Evolutionary conservation across 352 stramenopile genomes (phyloP).

Genomic region (Phytophthora cactorum): DNA sequence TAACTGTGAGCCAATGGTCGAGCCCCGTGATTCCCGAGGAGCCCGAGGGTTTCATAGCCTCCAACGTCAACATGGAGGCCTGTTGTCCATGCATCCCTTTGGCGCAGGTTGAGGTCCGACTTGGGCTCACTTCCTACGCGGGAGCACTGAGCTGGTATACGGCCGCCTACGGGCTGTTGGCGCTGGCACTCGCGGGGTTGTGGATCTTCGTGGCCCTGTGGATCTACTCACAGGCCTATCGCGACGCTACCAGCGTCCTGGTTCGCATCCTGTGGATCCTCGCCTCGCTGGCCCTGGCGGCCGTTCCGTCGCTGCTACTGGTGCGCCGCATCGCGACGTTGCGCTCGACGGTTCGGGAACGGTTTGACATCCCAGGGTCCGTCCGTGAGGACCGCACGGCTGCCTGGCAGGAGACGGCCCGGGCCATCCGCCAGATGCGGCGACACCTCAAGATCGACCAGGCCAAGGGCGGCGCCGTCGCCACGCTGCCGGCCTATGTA

Average conservation of each 20-base stretch:
- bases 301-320: slow-evolving; percentile 30
- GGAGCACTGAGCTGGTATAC: slow-evolving; percentile 29
- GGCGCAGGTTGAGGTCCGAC: slow-evolving; percentile 38
- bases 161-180: slow-evolving; percentile 21
- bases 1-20: slow-evolving; percentile 37
- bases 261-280: slow-evolving; percentile 19
- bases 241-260: slow-evolving; percentile 17
- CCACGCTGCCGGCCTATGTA: slow-evolving; percentile 37
- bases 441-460: slow-evolving; percentile 44
- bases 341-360: slow-evolving; percentile 26
- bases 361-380: slow-evolving; percentile 44
- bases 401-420: slow-evolving; percentile 40
- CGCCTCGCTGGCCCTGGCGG: slow-evolving; percentile 16
- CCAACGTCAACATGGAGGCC: slow-evolving; percentile 34
- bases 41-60: slow-evolving; percentile 23
- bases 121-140: slow-evolving; percentile 34
- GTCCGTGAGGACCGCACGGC: slow-evolving; percentile 41
- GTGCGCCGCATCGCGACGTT: slow-evolving; percentile 32
- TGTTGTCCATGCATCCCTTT: slow-evolving; percentile 42
- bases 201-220: slow-evolving; percentile 32
- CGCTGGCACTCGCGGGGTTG: slow-evolving; percentile 8
- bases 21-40: slow-evolving; percentile 34
- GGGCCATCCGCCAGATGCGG: slow-evolving; percentile 44
- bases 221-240: slow-evolving; percentile 29
- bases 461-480: slow-evolving; percentile 22